phyloP scores from a whole-genome alignment of 2,329 filamentous ascomycete genomes.

The Trichoderma guizhouense region DNA sequence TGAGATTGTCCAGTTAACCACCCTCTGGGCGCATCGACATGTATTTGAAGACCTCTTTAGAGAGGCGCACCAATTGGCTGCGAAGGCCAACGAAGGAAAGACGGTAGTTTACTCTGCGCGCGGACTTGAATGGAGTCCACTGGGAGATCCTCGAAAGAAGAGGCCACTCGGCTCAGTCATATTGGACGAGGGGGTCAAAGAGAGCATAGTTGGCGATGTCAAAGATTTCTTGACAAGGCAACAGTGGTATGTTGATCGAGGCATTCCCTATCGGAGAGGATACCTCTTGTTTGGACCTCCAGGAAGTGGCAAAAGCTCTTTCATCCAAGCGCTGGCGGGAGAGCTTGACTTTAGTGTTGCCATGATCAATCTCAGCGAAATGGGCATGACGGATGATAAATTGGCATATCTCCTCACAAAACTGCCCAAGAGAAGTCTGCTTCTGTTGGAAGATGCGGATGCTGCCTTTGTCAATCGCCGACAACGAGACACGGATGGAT shows the following conservation, averaged over 20 bases:
- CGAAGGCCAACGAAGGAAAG: conserved; percentile 81
- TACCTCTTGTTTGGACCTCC: conserved; percentile 88
- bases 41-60: conserved; percentile 87
- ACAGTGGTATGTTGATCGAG: conserved; percentile 90
- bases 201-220: conserved; percentile 75
- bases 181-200: conserved; percentile 77
- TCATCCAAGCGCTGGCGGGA: conserved; percentile 93
- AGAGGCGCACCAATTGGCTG: conserved; percentile 79
- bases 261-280: conserved; percentile 85
- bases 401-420: conserved; percentile 83
- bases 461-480: conserved; percentile 83
- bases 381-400: conserved; percentile 85
- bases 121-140: conserved; percentile 77
- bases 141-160: conserved; percentile 83
- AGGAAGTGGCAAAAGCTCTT: conserved; percentile 90
- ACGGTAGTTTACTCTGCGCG: conserved; percentile 86
- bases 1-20: conserved; percentile 89
- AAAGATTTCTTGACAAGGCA: conserved; percentile 75
- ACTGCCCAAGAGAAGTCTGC: conserved; percentile 75
- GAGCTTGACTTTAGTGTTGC: conserved; percentile 89
- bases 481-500: conserved; percentile 75
- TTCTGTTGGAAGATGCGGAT: conserved; percentile 86
- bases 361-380: conserved; percentile 85
- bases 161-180: conserved; percentile 85
- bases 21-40: conserved; percentile 82